Evolutionary conservation across 306 rosid species (phyloP).

Genomic region (Dalbergia oliveri): DNA sequence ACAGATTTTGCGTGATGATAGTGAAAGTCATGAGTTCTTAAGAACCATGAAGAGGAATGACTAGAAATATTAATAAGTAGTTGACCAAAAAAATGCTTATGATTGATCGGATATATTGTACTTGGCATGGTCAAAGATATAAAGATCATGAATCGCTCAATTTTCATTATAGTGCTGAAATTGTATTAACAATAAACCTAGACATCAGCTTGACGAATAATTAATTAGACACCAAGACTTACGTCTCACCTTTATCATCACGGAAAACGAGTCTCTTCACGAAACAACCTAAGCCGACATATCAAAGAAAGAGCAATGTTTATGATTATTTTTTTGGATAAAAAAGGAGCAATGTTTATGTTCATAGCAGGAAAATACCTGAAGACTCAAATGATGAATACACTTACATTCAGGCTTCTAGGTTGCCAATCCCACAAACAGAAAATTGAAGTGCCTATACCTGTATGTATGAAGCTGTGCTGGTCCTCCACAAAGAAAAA

Average conservation of each 20-base stretch:
- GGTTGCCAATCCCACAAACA: slow-evolving; percentile 28
- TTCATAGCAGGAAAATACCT: slow-evolving; percentile 19
- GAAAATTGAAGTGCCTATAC: slow-evolving; percentile 11
- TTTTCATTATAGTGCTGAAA: too few species aligned
- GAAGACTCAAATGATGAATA: slow-evolving; percentile 1
- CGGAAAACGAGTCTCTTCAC: too few species aligned
- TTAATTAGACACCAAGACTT: too few species aligned
- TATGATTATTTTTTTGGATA: neutral
- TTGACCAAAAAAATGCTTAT: too few species aligned
- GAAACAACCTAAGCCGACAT: neutral
- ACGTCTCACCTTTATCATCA: too few species aligned
- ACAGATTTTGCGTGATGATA: neutral
- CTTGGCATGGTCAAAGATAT: too few species aligned
- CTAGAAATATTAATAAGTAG: too few species aligned
- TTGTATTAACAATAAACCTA: too few species aligned
- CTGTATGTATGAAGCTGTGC: neutral
- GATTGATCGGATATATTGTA: too few species aligned
- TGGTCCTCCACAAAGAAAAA: slow-evolving; percentile 24
- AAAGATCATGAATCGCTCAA: too few species aligned
- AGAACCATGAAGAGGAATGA: too few species aligned
- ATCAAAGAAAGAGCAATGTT: slow-evolving; percentile 2
- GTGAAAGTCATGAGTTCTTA: neutral
- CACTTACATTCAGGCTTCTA: neutral
- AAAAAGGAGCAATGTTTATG: neutral
- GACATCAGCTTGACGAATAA: too few species aligned